Conservation (phyloP, 768 basidiomycete species). For the Hortiboletus campestris region DNA sequence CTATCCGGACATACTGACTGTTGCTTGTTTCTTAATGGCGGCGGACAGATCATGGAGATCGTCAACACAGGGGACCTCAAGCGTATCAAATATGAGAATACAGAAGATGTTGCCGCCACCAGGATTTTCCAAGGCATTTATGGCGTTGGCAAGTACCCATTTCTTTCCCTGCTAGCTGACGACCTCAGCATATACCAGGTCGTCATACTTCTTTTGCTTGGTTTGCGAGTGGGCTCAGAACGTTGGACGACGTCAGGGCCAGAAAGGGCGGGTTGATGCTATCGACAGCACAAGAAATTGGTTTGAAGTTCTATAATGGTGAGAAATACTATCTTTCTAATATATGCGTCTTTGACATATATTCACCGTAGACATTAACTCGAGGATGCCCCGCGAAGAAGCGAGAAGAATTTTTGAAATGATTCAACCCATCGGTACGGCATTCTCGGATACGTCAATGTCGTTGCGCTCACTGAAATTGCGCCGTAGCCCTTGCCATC, state of each 20-base stretch:
- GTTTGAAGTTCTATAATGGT: slow-evolving; percentile 71
- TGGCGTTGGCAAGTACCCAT: slow-evolving; percentile 66
- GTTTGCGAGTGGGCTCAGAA: slow-evolving; percentile 74
- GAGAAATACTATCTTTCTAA: slow-evolving; percentile 3
- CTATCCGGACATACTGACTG: neutral
- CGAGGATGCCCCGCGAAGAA: slow-evolving; percentile 82
- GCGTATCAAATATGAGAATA: slow-evolving; percentile 65
- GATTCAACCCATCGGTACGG: slow-evolving; percentile 68
- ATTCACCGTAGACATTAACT: slow-evolving; percentile 65
- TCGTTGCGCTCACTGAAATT: neutral
- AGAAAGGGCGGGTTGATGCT: slow-evolving; percentile 63
- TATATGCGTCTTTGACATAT: neutral
- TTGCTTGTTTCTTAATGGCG: neutral
- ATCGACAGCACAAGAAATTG: slow-evolving; percentile 60
- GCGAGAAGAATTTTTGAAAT: slow-evolving; percentile 68
- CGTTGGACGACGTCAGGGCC: slow-evolving; percentile 66
- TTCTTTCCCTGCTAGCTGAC: neutral
- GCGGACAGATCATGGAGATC: slow-evolving; percentile 73
- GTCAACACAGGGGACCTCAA: slow-evolving; percentile 68
- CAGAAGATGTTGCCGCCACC: slow-evolving; percentile 56
- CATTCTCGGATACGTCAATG: neutral
- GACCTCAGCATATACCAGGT: slow-evolving; percentile 39
- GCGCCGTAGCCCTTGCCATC: slow-evolving; percentile 57
- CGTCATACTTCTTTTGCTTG: slow-evolving; percentile 65
- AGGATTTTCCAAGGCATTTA: slow-evolving; percentile 77